A percentile compares a stretch with the other conserved stretches of the same genome.
phyloP scores from a whole-genome alignment of 1,284 basidiomycete species.

The Sporisorium exsertum region DNA sequence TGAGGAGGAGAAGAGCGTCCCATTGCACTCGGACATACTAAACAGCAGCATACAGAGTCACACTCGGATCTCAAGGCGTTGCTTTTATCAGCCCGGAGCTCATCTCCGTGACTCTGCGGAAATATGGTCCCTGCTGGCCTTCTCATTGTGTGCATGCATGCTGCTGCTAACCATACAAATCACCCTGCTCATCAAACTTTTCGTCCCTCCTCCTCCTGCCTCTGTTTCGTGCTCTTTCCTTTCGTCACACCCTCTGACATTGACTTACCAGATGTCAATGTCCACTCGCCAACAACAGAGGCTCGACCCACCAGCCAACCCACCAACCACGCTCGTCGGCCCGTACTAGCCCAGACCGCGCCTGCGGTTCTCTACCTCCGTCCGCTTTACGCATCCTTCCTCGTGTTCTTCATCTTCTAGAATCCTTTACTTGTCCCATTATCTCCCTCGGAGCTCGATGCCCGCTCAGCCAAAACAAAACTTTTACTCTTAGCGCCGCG shows the following conservation, averaged over 20 bases:
- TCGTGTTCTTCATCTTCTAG: not conserved
- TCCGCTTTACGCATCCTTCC: not conserved
- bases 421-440: not conserved
- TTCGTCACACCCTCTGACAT: not conserved
- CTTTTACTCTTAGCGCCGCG: not conserved
- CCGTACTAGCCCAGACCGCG: not conserved
- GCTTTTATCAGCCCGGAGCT: constrained; percentile 16
- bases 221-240: not conserved
- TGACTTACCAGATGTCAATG: too few relatives aligned
- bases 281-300: not conserved
- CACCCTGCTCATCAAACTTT: not conserved
- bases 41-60: not conserved
- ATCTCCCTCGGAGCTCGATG: not conserved
- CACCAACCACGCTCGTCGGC: not conserved
- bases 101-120: constrained; percentile 22
- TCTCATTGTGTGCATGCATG: not conserved
- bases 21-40: not conserved
- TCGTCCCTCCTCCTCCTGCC: not conserved
- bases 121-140: not conserved
- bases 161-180: not conserved
- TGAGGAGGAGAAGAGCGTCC: too few relatives aligned
- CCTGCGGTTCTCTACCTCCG: constrained; percentile 3
- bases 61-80: too few relatives aligned
- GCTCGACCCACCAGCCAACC: not conserved
- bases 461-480: constrained; percentile 9